Base-by-base conservation (phyloP, 2,329 filamentous ascomycete genomes). In the Byssochlamys sp. region DNA sequence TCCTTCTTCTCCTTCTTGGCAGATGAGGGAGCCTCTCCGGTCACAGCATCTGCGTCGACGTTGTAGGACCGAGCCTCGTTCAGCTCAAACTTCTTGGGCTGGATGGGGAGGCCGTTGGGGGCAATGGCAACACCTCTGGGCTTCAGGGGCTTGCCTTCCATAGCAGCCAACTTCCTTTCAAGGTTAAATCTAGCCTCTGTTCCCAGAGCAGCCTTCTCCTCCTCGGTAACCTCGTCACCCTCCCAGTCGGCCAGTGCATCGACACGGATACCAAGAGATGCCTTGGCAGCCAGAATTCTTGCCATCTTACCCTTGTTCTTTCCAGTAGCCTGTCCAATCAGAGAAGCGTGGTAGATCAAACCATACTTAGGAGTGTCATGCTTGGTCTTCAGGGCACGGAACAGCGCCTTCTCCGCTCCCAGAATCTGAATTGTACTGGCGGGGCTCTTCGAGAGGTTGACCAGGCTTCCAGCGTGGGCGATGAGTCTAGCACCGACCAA, bases 261-360 rank as follows among this genome's bases (percentile, higher is more conserved):
- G 54, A 96, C 89, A 77, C 94, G 91, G 53, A 96, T 81, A 80
- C 91, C 91, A 54, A 99, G 84, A 27, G 94, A 90, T 52, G 92
- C 86, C 81, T 97, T 97, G 65, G 92, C 88, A 53, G 94, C 89
- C 60, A 99, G 83, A 81, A 96, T 91, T 82, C 94, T 90, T 49
- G 94, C 94, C 70, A 99, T 96, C 82, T 99, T 99, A 68, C 94
- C 94, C 86, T 99, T 99, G 81, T 97, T 97, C 80, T 90, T 92
- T 69, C 94, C 94, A 24, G 90, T 95, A 29, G 94, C 94, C 78
- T 99, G 94, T 51, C 94, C 95, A 63, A 99, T 95, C 52, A 99
- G 84, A 28, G 90, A 94, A 53, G 89, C 88, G 76, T 95, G 89
- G 78, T 94, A 95, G 73, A 95, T 90, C 63, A 95, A 82, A 82